Evolutionary conservation across 2,329 filamentous ascomycete species (phyloP).

Genomic region (Ustilaginoidea virens): DNA sequence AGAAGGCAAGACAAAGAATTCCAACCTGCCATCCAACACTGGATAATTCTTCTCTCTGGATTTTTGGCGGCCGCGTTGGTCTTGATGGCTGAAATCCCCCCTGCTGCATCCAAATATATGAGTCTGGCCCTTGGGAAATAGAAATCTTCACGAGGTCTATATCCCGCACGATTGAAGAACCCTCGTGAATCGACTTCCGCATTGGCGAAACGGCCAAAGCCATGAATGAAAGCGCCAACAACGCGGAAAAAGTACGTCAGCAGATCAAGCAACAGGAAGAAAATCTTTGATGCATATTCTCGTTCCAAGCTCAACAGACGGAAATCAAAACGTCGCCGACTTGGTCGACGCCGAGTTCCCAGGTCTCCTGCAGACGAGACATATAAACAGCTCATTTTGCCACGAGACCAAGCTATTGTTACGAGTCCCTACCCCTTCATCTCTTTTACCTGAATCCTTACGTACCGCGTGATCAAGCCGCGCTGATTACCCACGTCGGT

Average conservation of each 20-base stretch:
- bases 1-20: no score
- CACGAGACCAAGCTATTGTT: slow-evolving; percentile 42
- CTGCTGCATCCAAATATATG: slow-evolving; percentile 57
- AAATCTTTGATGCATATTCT: slow-evolving; percentile 36
- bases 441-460: no score
- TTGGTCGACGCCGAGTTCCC: slow-evolving; percentile 11
- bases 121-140: slow-evolving; percentile 45
- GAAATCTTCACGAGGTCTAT: slow-evolving; percentile 55
- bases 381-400: slow-evolving; percentile 46
- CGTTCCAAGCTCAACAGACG: slow-evolving; percentile 8
- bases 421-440: slow-evolving; percentile 67
- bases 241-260: slow-evolving; percentile 43
- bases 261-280: slow-evolving; percentile 52
- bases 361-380: slow-evolving; percentile 57
- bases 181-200: slow-evolving; percentile 64
- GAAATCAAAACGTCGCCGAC: not conserved
- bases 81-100: slow-evolving; percentile 55
- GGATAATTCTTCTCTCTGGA: slow-evolving; percentile 44
- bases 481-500: slow-evolving; percentile 38
- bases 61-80: slow-evolving; percentile 55
- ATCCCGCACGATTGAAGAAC: slow-evolving; percentile 65
- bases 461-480: slow-evolving; percentile 29
- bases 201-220: slow-evolving; percentile 46
- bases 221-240: slow-evolving; percentile 35
- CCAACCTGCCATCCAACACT: slow-evolving; percentile 18